Evolutionary conservation across 176 grass and related monocot genomes (phyloP), one percentile per base, ranked within the genome.

Genomic region (Tillandsia leiboldiana): DNA sequence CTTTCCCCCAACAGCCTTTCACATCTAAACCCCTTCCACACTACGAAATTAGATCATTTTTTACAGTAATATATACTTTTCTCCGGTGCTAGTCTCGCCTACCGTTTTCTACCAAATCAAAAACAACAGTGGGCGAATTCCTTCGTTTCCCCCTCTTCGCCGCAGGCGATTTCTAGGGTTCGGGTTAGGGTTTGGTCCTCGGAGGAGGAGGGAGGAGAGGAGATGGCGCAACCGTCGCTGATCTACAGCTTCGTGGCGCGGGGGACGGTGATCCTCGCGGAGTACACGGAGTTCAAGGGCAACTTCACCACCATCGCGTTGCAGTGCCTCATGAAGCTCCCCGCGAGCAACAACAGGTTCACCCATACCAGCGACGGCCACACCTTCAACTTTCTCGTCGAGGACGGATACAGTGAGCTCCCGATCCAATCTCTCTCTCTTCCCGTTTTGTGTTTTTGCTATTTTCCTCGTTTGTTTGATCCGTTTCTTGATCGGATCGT

Each of bases 321-420:
- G 10, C 91, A 96, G 82, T 96, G 91, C 70, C 87, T 96, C 42
- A 83, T 84, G 82, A 91, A 88, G 79, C 91, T 96, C 53, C 91
- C 91, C 48, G 82, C 91, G 59, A 91, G 87, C 82, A 91, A 88
- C 77, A 96, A 91, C 74, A 96, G 89, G 84, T 96, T 91, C 82
- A 96, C 87, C 63, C 91, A 96, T 82, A 91, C 87, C 82, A 91
- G 87, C 80, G 91, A 96, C 62, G 87, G 91, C 63, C 91, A 96
- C 77, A 96, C 91, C 71, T 96, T 96, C 80, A 96, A 96, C 80
- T 96, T 88, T 77, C 91, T 96, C 79, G 91, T 96, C 11, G 91
- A 91, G 82, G 91, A 96, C 70, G 91, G 91, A 18, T 96, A 80
- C 84, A 91, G 91, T 96, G 53, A 91, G 87, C 71, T 15, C 61